Conservation (phyloP, 768 basidiomycete species). For the Trametes elegans region DNA sequence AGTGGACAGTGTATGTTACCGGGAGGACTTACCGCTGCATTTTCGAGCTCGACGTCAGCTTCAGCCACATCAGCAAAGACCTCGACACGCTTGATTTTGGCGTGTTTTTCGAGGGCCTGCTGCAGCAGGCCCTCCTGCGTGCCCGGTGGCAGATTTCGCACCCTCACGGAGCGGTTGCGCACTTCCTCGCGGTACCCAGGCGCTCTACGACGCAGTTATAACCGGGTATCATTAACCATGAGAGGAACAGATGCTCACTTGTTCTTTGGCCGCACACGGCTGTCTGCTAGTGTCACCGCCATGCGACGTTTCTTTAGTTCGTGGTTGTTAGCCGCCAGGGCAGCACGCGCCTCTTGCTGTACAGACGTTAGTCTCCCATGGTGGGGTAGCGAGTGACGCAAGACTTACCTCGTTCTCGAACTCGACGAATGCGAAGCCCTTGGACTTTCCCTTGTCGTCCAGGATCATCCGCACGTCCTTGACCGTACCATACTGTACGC, state of each 20-base stretch:
- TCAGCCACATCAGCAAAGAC: slow-evolving; percentile 61
- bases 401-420: slow-evolving; percentile 73
- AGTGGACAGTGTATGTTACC: background rate
- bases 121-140: slow-evolving; percentile 92
- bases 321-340: slow-evolving; percentile 78
- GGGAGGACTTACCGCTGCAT: slow-evolving; percentile 50
- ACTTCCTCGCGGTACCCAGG: slow-evolving; percentile 46
- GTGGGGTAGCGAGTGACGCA: background rate
- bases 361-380: background rate
- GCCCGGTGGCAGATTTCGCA: slow-evolving; percentile 68
- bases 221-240: background rate
- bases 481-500: slow-evolving; percentile 69
- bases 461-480: slow-evolving; percentile 79
- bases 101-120: slow-evolving; percentile 81
- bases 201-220: slow-evolving; percentile 5
- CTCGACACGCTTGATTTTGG: slow-evolving; percentile 68
- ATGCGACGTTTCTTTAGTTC: slow-evolving; percentile 90
- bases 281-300: slow-evolving; percentile 83
- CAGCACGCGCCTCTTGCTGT: slow-evolving; percentile 67
- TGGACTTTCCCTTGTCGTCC: slow-evolving; percentile 67
- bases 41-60: slow-evolving; percentile 66
- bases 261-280: slow-evolving; percentile 39
- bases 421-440: slow-evolving; percentile 92
- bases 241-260: slow-evolving; percentile 18
- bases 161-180: slow-evolving; percentile 69